Evolutionary conservation across 139 green algal species (phyloP), one percentile per base, ranked within the genome.

Genomic region (Picochlorum sp.): DNA sequence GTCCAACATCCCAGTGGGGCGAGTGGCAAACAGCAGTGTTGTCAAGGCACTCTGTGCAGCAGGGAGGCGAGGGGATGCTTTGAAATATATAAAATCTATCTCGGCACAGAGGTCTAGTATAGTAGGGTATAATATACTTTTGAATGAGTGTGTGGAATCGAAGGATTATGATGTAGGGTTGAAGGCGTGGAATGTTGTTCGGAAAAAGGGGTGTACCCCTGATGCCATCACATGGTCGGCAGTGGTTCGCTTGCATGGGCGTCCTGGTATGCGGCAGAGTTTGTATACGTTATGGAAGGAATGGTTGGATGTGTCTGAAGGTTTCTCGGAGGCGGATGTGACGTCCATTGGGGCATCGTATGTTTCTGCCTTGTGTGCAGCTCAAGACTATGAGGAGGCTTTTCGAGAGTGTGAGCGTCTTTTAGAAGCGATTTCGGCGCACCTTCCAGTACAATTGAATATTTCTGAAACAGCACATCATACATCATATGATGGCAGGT

Each of bases 21-120:
- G 58, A 52, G 58, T 65, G 21, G 58, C 58, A 7, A 28, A 65
- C 7, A 32, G 58, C 58, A 65, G 58, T 52, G 41, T 65, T 28
- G n/a, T 65, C 20, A 65, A 65, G 23, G 58, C 58, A 23, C 23
- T 65, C 15, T 65, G 58, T 32, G n/a, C 58, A 57, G 58, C 23
- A 59, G 20, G 23, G 13, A 28, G 21, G 11, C n/a, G 58, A 51
- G 13, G 13, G 57, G 58, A 49, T 51, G 58, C 58, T 32, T 10
- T 65, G 15, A 49, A 59, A 26, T 32, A 65, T 14, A 23, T 65
- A 10, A 65, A 65, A 1, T 28, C 21, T 8, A 59, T 65, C 4
- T 32, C 58, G 4, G 58, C 58, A 57, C 20, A 28, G 6, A 13
- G 58, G 38, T 28, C 23, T 18, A 59, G 13, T 52, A 51, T 52